Evolutionary conservation across 2,329 filamentous ascomycete species (phyloP), one percentile per base, ranked within the genome.

Genomic region (Mycocentrospora acerina): DNA sequence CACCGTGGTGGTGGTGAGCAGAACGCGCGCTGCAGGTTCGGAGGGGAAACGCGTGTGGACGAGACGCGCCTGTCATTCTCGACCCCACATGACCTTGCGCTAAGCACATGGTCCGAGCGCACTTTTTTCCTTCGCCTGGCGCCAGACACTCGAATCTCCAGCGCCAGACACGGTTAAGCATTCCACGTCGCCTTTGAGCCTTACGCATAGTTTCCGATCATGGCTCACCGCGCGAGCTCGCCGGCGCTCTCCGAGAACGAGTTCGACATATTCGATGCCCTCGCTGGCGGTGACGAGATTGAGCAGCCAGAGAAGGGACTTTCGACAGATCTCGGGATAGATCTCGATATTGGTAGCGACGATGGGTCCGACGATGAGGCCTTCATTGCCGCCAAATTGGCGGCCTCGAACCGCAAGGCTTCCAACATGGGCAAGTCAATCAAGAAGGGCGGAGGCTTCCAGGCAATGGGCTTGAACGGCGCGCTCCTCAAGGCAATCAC

Each of bases 361-460:
- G 85, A 84, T 37, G 70, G 70, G 12, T 72, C 74, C 27, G 76
- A 73, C 13, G 90, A 98, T 62, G 90, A 86, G 62, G 86, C 86
- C 0, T 97, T 96, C 60, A 98, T 98, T 68, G 89, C 90, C 8
- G 80, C 88, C 25, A 81, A 86, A 57, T 90, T 95, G 65, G 85
- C 88, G 3, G 88, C 89, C 12, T 88, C 87, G 4, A 96, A 96
- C 63, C 78, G 91, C 46, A 97, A 96, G 63, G 75, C 81, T 1
- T 79, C 85, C 8, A 93, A 90, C 61, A 56, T 93, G 7, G 88
- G 88, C 14, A 86, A 86, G 48, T 85, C 84, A 3, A 87, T 88
- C 22, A 96, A 96, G 74, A 98, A 97, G 69, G 88, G 90, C 25
- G 93, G 93, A 58, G 93, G 91, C 35, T 98, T 98, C 64, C 93